Base-by-base conservation (phyloP, 257 asterid genomes). In the Capsicum chinense region DNA sequence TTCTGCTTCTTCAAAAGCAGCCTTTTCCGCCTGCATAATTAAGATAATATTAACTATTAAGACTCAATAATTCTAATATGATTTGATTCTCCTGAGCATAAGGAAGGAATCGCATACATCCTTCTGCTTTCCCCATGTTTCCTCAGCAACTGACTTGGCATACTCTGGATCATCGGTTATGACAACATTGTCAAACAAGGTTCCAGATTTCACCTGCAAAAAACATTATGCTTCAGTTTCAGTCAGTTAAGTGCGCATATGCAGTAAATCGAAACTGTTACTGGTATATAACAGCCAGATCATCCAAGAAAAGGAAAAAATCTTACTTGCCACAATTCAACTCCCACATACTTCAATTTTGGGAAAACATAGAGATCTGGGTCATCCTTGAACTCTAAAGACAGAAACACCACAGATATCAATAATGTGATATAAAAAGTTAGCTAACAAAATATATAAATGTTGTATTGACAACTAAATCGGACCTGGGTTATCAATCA, bases 321-420 rank as follows among this genome's bases (percentile, higher is more conserved):
- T n/a, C 17, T 11, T 85, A 95, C 98, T 97, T 97, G 99, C 99
- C 99, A 97, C 92, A 97, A 87, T 86, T 97, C 99, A 88, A 97
- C 88, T 79, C 99, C 99, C 1, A 97, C 99, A 79, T 95, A 93
- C 94, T 94, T 95, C 97, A 97, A 83, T 0, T 91, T 91, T 7
- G 99, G 99, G 93, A 88, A 97, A 83, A 97, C 99, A 89, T 95
- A 95, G 60, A 97, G 88, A 47, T 97, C 97, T 7, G 98, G 98
- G 82, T 97, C 97, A 84, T 97, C 99, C 81, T 93, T 95, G 90
- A 97, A 97, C 66, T 97, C 98, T 97, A 94, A 82, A 88, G 4
- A 48, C 6, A 80, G 54, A 42, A 50, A 26, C 67, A 85, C 5
- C 35, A 84, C 10, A 5, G 33, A 78, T 82, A 63, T 82, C 54